These are phyloP conservation scores for Aspergillus sp. DNA, from an alignment of 2,329 filamentous ascomycete genomes.

Conservation along the genomic window DNA sequence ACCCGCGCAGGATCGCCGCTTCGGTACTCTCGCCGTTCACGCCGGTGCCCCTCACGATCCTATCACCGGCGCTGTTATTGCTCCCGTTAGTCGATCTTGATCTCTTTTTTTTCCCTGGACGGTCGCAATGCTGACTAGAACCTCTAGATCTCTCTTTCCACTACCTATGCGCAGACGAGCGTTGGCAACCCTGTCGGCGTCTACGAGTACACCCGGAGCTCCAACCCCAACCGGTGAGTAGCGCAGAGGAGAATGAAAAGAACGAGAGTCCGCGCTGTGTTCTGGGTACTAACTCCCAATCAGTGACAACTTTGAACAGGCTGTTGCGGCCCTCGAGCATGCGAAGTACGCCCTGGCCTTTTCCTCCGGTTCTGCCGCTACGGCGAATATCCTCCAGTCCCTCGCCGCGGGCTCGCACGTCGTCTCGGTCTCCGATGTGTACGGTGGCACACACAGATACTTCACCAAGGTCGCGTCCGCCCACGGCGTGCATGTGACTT, in stretches of 20 bases:
- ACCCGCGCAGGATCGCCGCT: slow-evolving; percentile 72
- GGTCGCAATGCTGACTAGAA: slow-evolving; percentile 12
- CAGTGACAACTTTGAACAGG: slow-evolving; percentile 86
- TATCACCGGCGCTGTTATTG: slow-evolving; percentile 90
- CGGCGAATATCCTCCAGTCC: slow-evolving; percentile 88
- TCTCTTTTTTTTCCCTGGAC: neutral
- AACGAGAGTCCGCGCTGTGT: neutral
- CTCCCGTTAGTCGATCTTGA: slow-evolving; percentile 56
- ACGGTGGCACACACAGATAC: slow-evolving; percentile 96
- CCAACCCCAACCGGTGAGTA: slow-evolving; percentile 78
- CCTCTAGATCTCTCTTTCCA: slow-evolving; percentile 80
- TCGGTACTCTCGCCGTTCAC: slow-evolving; percentile 93
- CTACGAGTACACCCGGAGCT: slow-evolving; percentile 91
- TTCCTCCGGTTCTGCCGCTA: slow-evolving; percentile 89
- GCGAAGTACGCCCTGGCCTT: slow-evolving; percentile 92
- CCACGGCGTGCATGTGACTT: slow-evolving; percentile 91
- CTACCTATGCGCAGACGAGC: slow-evolving; percentile 88
- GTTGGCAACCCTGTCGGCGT: slow-evolving; percentile 83
- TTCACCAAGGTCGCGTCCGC: slow-evolving; percentile 97
- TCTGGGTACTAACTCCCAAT: slow-evolving; percentile 9
- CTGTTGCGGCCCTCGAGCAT: slow-evolving; percentile 88
- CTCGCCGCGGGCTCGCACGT: slow-evolving; percentile 89
- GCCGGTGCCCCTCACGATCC: slow-evolving; percentile 90
- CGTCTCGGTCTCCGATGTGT: slow-evolving; percentile 94
- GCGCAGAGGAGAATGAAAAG: neutral